These are phyloP conservation scores for Globisporangium okanoganense DNA, from an alignment of 352 stramenopile genomes.

Conservation along the genomic window DNA sequence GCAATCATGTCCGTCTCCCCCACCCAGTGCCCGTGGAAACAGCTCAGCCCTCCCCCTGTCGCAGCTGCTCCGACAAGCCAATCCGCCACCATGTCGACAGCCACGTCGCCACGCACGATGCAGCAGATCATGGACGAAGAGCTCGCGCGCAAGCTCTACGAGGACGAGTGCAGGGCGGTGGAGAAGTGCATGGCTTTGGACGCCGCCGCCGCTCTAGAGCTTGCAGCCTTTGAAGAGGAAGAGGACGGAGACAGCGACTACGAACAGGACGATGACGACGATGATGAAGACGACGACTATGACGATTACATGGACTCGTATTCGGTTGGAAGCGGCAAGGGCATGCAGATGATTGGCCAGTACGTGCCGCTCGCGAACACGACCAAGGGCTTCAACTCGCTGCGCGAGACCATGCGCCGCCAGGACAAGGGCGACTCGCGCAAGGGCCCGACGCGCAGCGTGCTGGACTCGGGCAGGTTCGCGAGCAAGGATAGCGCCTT, in stretches of 20 bases:
- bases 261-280: conserved; percentile 6
- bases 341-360: conserved; percentile 3
- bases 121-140: conserved; percentile 74
- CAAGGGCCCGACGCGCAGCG: conserved; percentile 12
- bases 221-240: neutral
- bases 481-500: conserved; percentile 42
- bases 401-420: conserved; percentile 31
- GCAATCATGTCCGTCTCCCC: neutral
- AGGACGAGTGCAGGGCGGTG: conserved; percentile 21
- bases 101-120: conserved; percentile 18
- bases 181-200: conserved; percentile 10
- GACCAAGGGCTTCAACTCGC: conserved; percentile 19
- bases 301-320: conserved; percentile 20
- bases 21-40: conserved; percentile 5
- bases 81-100: neutral
- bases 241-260: conserved; percentile 11
- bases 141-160: conserved; percentile 37
- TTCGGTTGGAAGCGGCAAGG: neutral
- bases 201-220: conserved; percentile 5
- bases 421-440: conserved; percentile 25
- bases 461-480: conserved; percentile 26
- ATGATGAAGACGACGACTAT: conserved; percentile 20
- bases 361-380: conserved; percentile 8
- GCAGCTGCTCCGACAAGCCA: neutral
- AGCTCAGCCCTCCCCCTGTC: neutral